These are phyloP conservation scores for Aspergillus neoniger DNA, from an alignment of 2,329 filamentous ascomycete species.

Conservation along the genomic window DNA sequence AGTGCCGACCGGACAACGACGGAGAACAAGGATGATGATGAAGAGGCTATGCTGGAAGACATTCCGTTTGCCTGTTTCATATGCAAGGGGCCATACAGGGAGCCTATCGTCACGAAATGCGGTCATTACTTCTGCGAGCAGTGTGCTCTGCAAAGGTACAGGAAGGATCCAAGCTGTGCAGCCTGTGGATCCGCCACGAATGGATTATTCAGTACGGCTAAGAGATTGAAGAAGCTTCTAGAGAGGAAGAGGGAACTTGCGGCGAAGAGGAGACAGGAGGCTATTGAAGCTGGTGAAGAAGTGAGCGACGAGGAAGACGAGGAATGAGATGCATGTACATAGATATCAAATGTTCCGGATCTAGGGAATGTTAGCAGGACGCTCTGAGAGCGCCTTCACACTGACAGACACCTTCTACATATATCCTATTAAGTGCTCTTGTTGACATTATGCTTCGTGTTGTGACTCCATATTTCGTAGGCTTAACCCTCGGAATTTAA, in stretches of 20 bases:
- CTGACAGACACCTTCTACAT: too few species aligned
- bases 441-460: too few species aligned
- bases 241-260: conserved; percentile 67
- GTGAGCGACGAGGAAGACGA: conserved; percentile 50
- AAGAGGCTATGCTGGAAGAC: conserved; percentile 73
- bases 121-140: conserved; percentile 94
- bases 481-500: too few species aligned
- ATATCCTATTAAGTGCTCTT: neutral
- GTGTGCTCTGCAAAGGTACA: conserved; percentile 83
- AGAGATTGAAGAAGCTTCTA: conserved; percentile 76
- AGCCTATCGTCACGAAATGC: conserved; percentile 83
- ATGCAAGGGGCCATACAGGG: conserved; percentile 75
- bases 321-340: conserved; percentile 15
- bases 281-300: conserved; percentile 56
- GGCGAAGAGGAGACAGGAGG: conserved; percentile 54
- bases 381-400: neutral
- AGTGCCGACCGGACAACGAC: conserved; percentile 43
- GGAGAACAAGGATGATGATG: conserved; percentile 57
- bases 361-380: neutral
- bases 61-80: conserved; percentile 91
- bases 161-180: conserved; percentile 82
- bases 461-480: too few species aligned
- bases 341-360: neutral
- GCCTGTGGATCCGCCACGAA: conserved; percentile 82
- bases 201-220: conserved; percentile 87